Percentiles rank a stretch among this genome's conserved stretches.
Conservation (phyloP, 2,329 filamentous ascomycete species). For the Fusarium sororula region DNA sequence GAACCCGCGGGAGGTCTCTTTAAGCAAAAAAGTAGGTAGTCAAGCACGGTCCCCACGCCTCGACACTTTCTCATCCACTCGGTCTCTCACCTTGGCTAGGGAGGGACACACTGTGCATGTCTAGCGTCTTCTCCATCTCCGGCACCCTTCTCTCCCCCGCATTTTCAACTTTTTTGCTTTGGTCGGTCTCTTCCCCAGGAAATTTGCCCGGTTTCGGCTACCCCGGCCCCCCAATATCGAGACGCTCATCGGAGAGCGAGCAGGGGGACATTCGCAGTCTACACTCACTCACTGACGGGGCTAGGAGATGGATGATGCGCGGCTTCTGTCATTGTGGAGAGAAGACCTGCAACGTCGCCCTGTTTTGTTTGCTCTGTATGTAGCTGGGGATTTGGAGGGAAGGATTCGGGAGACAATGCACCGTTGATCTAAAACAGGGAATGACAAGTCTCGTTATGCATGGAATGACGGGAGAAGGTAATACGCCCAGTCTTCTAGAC, state of each 20-base stretch:
- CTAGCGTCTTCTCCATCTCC: constrained; percentile 19
- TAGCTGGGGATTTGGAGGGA: not conserved
- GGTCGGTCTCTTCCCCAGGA: constrained; percentile 14
- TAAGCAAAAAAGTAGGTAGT: not conserved
- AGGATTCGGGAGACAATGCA: not conserved
- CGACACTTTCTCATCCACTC: not conserved
- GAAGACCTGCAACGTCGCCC: not conserved
- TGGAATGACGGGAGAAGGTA: constrained; percentile 13
- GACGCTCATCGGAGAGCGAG: constrained; percentile 24
- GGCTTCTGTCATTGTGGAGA: constrained; percentile 5
- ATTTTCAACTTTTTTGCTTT: not conserved
- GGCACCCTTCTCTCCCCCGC: constrained; percentile 1
- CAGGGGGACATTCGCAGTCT: not conserved
- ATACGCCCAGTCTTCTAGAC: not conserved
- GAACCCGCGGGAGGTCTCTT: not conserved
- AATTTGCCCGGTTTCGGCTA: constrained; percentile 23
- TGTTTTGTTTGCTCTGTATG: not conserved
- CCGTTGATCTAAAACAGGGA: not conserved
- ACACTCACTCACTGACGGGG: not conserved
- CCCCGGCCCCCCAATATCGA: constrained; percentile 22
- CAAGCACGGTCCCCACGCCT: not conserved
- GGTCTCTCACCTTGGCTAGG: constrained; percentile 16
- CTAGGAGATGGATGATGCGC: constrained; percentile 3
- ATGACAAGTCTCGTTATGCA: constrained; percentile 5
- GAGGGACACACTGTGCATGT: constrained; percentile 32